Conservation (phyloP, 495 filamentous ascomycete species). For the Podospora pseudoanserina region DNA sequence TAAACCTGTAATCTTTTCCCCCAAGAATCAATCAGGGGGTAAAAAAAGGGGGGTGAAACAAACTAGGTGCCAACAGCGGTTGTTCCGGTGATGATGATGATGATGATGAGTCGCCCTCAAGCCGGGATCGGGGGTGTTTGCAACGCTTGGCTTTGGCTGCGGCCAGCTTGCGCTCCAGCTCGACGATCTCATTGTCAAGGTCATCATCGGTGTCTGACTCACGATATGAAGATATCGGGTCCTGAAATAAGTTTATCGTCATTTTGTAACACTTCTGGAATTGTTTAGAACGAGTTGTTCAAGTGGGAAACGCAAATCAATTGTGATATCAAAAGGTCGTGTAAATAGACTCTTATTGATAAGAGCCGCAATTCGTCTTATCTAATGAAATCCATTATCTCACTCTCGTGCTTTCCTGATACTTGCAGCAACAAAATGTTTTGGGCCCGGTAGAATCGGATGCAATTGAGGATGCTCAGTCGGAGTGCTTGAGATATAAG, state of each 20-base stretch:
- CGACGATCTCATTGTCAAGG: slow-evolving; percentile 33
- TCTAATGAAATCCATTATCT: background rate
- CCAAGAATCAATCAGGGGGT: too few relatives aligned
- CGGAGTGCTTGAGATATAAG: too few relatives aligned
- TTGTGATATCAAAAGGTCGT: background rate
- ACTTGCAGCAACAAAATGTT: background rate
- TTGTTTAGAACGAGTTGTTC: background rate
- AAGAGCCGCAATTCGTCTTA: background rate
- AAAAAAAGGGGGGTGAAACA: background rate
- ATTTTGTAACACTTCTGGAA: background rate
- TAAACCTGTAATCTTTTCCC: background rate
- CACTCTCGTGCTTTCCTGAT: background rate
- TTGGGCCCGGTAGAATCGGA: background rate
- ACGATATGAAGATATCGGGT: background rate
- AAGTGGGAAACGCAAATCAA: background rate
- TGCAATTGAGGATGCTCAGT: too few relatives aligned
- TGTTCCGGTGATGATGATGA: background rate
- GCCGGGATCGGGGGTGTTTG: slow-evolving; percentile 4
- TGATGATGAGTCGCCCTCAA: too few relatives aligned
- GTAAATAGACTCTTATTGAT: background rate
- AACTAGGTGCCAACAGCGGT: slow-evolving; percentile 6
- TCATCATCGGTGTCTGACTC: background rate
- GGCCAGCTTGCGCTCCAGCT: slow-evolving; percentile 37
- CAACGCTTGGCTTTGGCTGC: slow-evolving; percentile 30
- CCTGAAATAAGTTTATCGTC: background rate